A percentile compares a stretch with the other conserved stretches of the same genome.
Evolutionary conservation across 2,329 filamentous ascomycete genomes (phyloP).

Genomic region (Fusarium drepaniforme): DNA sequence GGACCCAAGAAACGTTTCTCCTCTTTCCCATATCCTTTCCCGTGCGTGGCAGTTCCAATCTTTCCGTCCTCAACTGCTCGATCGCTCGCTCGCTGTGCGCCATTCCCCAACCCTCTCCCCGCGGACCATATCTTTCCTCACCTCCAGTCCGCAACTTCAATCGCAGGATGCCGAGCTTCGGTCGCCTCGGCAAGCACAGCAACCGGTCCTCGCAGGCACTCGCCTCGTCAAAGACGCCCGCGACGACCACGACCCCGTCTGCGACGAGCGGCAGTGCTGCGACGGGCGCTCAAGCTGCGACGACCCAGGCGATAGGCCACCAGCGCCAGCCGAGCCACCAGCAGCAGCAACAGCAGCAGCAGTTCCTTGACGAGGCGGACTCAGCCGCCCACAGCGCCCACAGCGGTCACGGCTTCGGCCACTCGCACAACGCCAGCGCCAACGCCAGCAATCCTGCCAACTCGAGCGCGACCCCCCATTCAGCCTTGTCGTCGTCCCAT

Average conservation of each 20-base stretch:
- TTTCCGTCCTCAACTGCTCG: constrained; percentile 13
- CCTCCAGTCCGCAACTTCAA: constrained; percentile 27
- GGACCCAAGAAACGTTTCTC: constrained; percentile 23
- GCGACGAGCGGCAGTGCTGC: constrained; percentile 42
- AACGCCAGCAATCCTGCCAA: constrained; percentile 39
- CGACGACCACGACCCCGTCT: constrained; percentile 24
- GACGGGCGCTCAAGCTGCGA: constrained; percentile 36
- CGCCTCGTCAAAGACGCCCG: constrained; percentile 47
- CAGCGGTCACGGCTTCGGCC: constrained; percentile 24
- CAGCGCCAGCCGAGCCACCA: constrained; percentile 38
- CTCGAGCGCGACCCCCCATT: constrained; percentile 51
- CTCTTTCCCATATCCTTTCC: constrained; percentile 26
- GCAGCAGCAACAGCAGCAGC: constrained; percentile 38
- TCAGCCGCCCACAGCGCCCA: constrained; percentile 45
- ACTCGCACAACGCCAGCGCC: constrained; percentile 25
- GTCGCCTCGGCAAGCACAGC: constrained; percentile 67
- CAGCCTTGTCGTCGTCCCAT: constrained; percentile 58
- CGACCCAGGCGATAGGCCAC: constrained; percentile 31
- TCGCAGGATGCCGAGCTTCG: constrained; percentile 63
- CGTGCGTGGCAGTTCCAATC: constrained; percentile 8
- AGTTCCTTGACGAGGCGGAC: constrained; percentile 43
- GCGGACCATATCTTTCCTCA: background rate
- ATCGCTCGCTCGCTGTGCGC: constrained; percentile 19
- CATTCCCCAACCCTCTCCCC: background rate
- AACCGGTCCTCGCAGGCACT: constrained; percentile 69